A percentile compares a stretch with the other conserved stretches of the same genome.
Conservation (phyloP, 1,284 basidiomycete genomes). For the Ganoderma boninense region DNA sequence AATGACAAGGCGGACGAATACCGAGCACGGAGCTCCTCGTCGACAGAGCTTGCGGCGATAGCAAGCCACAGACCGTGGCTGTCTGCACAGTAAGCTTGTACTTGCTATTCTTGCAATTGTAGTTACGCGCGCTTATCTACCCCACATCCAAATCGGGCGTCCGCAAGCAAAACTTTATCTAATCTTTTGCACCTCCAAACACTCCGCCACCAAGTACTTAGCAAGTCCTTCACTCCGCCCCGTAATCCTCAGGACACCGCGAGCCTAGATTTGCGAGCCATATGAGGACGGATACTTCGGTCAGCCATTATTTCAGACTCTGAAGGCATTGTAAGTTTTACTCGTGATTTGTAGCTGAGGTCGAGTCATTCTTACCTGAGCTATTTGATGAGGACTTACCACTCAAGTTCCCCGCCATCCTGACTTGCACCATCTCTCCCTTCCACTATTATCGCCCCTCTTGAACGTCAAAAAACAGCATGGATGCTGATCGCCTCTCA, state of each 20-base stretch:
- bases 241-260: not conserved
- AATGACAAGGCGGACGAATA: not conserved
- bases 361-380: conserved; percentile 9
- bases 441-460: not conserved
- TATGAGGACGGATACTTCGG: not conserved
- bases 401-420: not conserved
- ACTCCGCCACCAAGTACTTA: not conserved
- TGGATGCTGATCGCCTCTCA: conserved; percentile 52
- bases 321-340: not conserved
- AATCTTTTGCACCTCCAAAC: not conserved
- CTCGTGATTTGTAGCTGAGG: not conserved
- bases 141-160: not conserved
- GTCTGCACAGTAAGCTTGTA: not conserved
- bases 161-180: not conserved
- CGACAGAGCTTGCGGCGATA: not conserved
- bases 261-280: too few species aligned
- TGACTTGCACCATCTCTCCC: not conserved
- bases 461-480: conserved; percentile 28
- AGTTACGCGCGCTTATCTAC: not conserved
- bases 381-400: not conserved
- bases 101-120: not conserved
- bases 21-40: too few species aligned
- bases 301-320: not conserved
- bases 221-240: not conserved
- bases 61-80: not conserved